A percentile compares a stretch with the other conserved stretches of the same genome.
Evolutionary conservation across 306 rosid genomes (phyloP).

Genomic region (Quercus gilva): DNA sequence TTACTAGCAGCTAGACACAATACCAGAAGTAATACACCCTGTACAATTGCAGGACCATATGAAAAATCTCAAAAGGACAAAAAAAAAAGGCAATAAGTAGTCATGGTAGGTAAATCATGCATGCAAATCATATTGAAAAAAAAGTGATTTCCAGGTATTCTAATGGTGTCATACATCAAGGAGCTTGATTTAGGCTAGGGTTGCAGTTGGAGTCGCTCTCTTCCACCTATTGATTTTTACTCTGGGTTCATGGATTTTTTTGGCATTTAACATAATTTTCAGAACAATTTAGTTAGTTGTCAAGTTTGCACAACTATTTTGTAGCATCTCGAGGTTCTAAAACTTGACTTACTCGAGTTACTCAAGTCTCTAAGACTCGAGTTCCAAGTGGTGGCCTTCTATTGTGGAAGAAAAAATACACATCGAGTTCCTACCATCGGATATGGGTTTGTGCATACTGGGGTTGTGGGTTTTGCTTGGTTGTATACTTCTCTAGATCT

Average conservation of each 20-base stretch:
- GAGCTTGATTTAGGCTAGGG: neutral
- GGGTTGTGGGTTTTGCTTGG: no score
- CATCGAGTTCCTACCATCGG: no score
- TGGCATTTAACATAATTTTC: no score
- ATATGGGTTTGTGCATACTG: no score
- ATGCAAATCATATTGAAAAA: neutral
- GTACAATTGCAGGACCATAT: neutral
- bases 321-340: no score
- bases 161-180: neutral
- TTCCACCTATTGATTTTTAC: neutral
- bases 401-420: no score
- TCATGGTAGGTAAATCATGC: constrained; percentile 1
- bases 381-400: no score
- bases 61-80: neutral
- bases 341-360: no score
- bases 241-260: neutral
- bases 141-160: neutral
- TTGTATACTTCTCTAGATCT: no score
- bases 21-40: neutral
- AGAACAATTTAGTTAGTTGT: no score
- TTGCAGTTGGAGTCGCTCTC: neutral
- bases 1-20: constrained; percentile 4
- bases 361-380: no score
- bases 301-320: no score
- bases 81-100: neutral